Evolutionary conservation across 1,284 basidiomycete genomes (phyloP), one percentile per base, ranked within the genome.

Genomic region (Coniferiporia sulphurascens): DNA sequence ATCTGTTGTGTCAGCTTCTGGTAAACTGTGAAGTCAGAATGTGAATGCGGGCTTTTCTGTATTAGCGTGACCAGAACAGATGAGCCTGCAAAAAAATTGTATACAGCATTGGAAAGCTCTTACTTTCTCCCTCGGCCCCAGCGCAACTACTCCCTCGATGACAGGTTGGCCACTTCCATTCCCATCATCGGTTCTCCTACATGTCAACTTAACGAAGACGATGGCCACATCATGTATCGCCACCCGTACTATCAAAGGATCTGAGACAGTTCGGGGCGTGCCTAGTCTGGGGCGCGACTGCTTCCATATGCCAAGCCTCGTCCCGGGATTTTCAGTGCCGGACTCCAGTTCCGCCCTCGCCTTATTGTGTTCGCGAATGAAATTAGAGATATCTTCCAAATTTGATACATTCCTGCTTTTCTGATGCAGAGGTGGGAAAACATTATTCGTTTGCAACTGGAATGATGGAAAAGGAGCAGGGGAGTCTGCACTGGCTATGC

Each of bases 111-210:
- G 17, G 27, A 32, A 59, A 22, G 19, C 48, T 49, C 76, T 56
- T 64, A 85, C 87, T 73, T 76, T 78, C 73, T 90, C 87, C 65
- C 87, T 74, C 17, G 87, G 82, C 3, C 84, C 86, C 67, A 89
- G 86, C 10, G 77, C 79, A 21, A 82, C 76, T 41, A 85, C 76
- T 61, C 77, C 85, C 68, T 87, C 85, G 38, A 84, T 22, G 87
- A 71, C 2, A 65, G 48, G 17, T 27, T 48, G 34, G 21, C 21
- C 36, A 21, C 19, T 27, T 32, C 35, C 63, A 35, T 19, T 38
- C 38, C 35, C 63, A 10, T 68, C 64, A 22, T 74, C 72, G 17
- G 70, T 68, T 17, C 62, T 62, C 8, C 63, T 65, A 55, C 73
- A 72, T 48, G 73, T 76, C 48, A 85, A 67, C 1, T 77, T 79